Conservation (phyloP, 148 eudicot genomes). For the Rhododendron williamsianum region DNA sequence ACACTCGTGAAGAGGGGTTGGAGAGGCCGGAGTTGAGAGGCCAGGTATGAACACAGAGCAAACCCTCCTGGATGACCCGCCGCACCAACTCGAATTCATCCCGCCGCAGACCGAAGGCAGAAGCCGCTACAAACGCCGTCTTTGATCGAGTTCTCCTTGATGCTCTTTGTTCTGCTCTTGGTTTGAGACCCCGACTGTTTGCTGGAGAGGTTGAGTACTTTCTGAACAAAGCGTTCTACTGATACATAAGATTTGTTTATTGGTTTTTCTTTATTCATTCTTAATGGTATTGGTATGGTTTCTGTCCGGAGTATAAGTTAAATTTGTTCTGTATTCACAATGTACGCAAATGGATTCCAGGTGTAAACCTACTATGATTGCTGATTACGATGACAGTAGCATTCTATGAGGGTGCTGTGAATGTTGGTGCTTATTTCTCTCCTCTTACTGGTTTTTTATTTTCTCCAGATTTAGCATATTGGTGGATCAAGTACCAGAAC, state of each 20-base stretch:
- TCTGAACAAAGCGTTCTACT: not conserved
- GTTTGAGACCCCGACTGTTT: conserved; percentile 86
- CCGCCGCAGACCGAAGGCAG: too few relatives aligned
- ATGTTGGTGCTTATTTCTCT: not conserved
- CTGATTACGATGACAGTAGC: not conserved
- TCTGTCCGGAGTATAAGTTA: not conserved
- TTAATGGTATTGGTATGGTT: not conserved
- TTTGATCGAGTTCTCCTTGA: conserved; percentile 94
- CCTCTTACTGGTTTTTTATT: not conserved
- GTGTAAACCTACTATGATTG: not conserved
- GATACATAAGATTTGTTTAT: not conserved
- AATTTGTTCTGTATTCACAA: not conserved
- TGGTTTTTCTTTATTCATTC: not conserved
- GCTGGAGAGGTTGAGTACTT: conserved; percentile 26
- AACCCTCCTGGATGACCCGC: too few relatives aligned
- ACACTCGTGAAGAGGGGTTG: too few relatives aligned
- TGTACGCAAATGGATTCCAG: not conserved
- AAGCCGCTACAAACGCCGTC: not conserved
- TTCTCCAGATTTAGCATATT: not conserved
- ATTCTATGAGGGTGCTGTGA: not conserved
- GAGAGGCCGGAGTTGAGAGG: too few relatives aligned
- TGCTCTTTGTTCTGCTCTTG: conserved; percentile 98
- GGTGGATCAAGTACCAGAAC: not conserved
- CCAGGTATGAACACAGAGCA: too few relatives aligned
- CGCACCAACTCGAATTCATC: too few relatives aligned